Base-by-base conservation (phyloP, 257 asterid species). In the Anisodus tanguticus region DNA sequence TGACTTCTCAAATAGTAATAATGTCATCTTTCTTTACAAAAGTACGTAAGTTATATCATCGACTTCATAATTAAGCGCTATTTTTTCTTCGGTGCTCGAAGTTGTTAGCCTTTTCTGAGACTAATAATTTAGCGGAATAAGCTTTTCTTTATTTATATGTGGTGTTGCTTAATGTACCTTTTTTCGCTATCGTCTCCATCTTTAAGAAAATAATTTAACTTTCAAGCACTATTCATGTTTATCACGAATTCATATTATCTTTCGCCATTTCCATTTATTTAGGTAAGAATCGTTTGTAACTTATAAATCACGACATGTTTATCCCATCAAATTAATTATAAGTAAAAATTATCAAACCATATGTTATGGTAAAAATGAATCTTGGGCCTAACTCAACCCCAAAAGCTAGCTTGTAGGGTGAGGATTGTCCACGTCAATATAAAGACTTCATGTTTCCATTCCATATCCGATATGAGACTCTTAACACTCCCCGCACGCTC, bases 251-350 rank as follows among this genome's bases (percentile, higher is more conserved):
- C 1, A 31, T 22, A 31, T 31, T 12, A 51, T 51, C 63, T 51
- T 76, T 12, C 63, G 81, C 47, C 13, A 51, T 51, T 76, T 76
- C 63, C 81, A 51, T 76, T 76, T 76, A 31, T 12, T 76, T 76
- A 4, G 60, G 41, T 26, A 68, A 68, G 3, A 26, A 68, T 39
- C 53, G 7, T 68, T 31, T 37, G 2, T 26, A 68, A 68, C 3
- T 68, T 39, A 31, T 31, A 0, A 39, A 26, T 76, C 9, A 51
- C 81, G 62, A 51, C 63, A 76, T 62, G 15, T 62, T 31, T 19
- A 55, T 62, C 5, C 37, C 3, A 62, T 62, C 69, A 62, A 22
- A 8, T 19, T 31, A 31, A 41, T 41, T 41, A 59, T 31, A 16
- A 6, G 9, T 6, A 16, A 59, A 59, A 8, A 59, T 31, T 16